phyloP scores from a whole-genome alignment of 129 eudicot species.

The Arctium lappa region DNA sequence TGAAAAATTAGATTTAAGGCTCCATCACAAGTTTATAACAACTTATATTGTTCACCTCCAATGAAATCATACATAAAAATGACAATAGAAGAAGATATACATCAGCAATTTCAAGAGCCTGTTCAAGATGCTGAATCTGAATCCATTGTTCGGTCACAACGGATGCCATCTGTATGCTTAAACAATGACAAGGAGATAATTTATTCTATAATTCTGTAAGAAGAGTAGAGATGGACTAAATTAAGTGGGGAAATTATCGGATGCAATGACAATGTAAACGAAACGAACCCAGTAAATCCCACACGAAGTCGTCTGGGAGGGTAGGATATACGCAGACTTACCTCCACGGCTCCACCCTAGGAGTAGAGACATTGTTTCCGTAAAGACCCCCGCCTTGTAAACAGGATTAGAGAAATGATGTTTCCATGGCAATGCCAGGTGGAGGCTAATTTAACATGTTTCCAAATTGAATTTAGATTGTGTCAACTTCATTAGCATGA shows the following conservation, averaged over 20 bases:
- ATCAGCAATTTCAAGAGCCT: slow-evolving; percentile 72
- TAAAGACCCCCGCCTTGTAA: too few relatives aligned
- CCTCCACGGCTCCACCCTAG: neutral
- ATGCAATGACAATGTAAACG: neutral
- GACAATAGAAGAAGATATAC: slow-evolving; percentile 31
- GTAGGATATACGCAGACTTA: neutral
- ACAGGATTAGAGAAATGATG: too few relatives aligned
- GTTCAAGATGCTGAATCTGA: slow-evolving; percentile 89
- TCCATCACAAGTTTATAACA: neutral
- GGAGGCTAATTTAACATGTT: neutral
- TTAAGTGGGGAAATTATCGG: neutral
- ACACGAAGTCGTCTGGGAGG: neutral
- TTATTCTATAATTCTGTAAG: neutral
- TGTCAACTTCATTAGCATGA: neutral
- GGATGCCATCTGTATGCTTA: slow-evolving; percentile 48
- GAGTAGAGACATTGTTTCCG: neutral
- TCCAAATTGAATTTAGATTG: neutral
- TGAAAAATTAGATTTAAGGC: slow-evolving; percentile 8
- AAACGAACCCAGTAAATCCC: neutral
- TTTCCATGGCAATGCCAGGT: neutral
- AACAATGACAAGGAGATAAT: neutral
- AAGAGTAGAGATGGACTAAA: neutral
- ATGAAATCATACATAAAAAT: neutral
- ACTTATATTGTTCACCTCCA: neutral
- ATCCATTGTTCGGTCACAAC: slow-evolving; percentile 87